Evolutionary conservation across 129 eudicot species (phyloP).

Genomic region (Logfia minima): DNA sequence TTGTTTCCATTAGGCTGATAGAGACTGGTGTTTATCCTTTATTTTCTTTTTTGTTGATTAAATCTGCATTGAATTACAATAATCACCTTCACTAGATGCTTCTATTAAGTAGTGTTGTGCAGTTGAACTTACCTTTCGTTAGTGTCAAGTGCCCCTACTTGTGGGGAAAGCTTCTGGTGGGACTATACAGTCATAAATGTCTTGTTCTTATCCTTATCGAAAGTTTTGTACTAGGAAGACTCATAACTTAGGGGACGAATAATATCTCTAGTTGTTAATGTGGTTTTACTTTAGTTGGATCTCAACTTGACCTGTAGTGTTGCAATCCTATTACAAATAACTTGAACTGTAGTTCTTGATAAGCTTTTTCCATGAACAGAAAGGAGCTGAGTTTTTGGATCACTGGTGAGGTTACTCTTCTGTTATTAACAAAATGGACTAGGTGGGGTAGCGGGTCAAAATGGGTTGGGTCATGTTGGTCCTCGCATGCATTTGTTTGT

Average conservation of each 20-base stretch:
- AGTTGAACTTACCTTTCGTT: slow-evolving; percentile 29
- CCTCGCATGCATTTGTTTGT: not conserved
- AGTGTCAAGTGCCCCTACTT: slow-evolving; percentile 32
- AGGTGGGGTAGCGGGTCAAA: not conserved
- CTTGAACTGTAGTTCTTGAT: not conserved
- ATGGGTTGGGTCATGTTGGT: not conserved
- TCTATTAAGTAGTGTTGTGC: not conserved
- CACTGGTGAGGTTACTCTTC: not conserved
- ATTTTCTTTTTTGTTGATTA: not conserved
- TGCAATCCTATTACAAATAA: slow-evolving; percentile 1
- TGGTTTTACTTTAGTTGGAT: not conserved
- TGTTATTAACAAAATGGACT: not conserved
- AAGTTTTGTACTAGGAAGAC: slow-evolving; percentile 7
- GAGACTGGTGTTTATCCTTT: not conserved
- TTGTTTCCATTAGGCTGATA: slow-evolving; percentile 10
- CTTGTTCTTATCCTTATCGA: slow-evolving; percentile 19
- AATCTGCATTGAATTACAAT: slow-evolving; percentile 2
- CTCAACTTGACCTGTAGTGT: slow-evolving; percentile 1
- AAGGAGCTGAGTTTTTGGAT: not conserved
- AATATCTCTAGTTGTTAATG: not conserved
- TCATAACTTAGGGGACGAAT: not conserved
- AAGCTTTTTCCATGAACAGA: not conserved
- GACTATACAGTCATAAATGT: slow-evolving; percentile 19
- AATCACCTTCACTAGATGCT: slow-evolving; percentile 16
- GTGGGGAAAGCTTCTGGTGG: slow-evolving; percentile 30